Base-by-base conservation (phyloP, 495 filamentous ascomycete species). In the Xylaria cubensis region DNA sequence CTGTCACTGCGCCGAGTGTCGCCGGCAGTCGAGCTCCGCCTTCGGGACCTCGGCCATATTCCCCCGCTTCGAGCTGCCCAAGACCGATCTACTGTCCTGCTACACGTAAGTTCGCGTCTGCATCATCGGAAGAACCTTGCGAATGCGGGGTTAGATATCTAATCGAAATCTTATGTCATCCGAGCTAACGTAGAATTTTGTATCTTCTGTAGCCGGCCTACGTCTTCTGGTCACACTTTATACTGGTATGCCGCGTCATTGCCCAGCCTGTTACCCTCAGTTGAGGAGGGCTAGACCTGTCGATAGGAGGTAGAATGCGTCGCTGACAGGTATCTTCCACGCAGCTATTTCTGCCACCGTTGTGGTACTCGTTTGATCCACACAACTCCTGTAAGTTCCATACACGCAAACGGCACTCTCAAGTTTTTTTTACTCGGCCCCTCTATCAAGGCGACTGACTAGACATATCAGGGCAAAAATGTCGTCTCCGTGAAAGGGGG, bases 31-130 rank as follows among this genome's bases (percentile, higher is more conserved):
- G 61, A 85, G 87, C 64, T 89, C 88, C 19, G 89, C 90, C n/a
- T 91, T 90, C 75, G 90, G 91, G 34, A 86, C 89, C 63, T 89
- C 87, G 34, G 90, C 90, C 67, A 89, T 90, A 73, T 93, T 93
- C 76, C 90, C 90, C 8, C 78, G 79, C 17, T 92, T 92, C 63
- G 74, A 82, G 24, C 78, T 91, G 50, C 87, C 87, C 1, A 70
- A 72, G 7, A 74, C 74, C 17, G 82, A 84, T 24, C 63, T 84
- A 69, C 71, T 88, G 73, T 82, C 80, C 55, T 82, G 80, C 64
- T 88, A 87, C 71, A 78, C 78, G 84, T 86, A 66, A 75, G 86
- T 51, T 24, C 21, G 2, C n/a, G 4, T 21, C 19, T 24, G 32
- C 29, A 12, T 32, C 58, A 13, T 39, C 34, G 4, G 50, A 53